Evolutionary conservation across 2,329 filamentous ascomycete genomes (phyloP).

Genomic region (Epicoccum nigrum): DNA sequence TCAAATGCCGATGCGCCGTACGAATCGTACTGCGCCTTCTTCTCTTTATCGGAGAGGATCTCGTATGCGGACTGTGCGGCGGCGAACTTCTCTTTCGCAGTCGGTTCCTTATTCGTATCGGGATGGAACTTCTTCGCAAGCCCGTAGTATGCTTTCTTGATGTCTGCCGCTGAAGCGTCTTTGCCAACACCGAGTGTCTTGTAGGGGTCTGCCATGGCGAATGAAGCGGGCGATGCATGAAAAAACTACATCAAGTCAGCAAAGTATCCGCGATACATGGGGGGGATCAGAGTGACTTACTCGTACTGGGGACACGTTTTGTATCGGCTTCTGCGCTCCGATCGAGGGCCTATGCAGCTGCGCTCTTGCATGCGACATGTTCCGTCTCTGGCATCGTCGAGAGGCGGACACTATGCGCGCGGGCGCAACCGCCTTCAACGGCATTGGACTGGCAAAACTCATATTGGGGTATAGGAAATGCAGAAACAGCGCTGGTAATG

Average conservation of each 20-base stretch:
- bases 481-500: conserved; percentile 10
- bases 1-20: conserved; percentile 82
- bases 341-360: conserved; percentile 36
- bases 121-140: conserved; percentile 97
- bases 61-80: conserved; percentile 96
- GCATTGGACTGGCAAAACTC: conserved; percentile 45
- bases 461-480: conserved; percentile 26
- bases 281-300: conserved; percentile 25
- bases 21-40: conserved; percentile 89
- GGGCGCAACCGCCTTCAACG: conserved; percentile 41
- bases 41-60: conserved; percentile 87
- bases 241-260: conserved; percentile 40
- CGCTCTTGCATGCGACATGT: conserved; percentile 35
- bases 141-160: conserved; percentile 98
- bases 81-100: conserved; percentile 92
- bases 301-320: conserved; percentile 37
- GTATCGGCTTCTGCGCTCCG: conserved; percentile 25
- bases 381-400: conserved; percentile 39
- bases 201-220: conserved; percentile 79
- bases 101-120: conserved; percentile 93
- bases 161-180: conserved; percentile 79
- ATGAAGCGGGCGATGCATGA: conserved; percentile 60
- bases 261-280: not conserved
- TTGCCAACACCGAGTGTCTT: conserved; percentile 83
- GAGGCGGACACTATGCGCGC: conserved; percentile 41